These are phyloP conservation scores for Debaryomycetaceae sp. DNA, from an alignment of 1,139 yeast species.

Conservation along the genomic window DNA sequence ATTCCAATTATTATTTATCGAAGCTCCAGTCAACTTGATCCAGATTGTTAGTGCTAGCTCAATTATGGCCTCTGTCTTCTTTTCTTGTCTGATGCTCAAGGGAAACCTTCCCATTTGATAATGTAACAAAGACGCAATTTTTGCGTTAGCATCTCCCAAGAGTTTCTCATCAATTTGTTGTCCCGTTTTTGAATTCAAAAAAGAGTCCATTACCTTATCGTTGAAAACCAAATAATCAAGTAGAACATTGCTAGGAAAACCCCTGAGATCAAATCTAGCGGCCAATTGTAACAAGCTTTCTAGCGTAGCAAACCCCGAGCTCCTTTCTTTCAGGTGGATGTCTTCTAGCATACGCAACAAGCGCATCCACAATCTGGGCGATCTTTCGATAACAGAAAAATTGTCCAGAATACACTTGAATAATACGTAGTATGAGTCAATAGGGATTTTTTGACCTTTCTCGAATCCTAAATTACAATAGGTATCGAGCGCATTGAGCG, in stretches of 20 bases:
- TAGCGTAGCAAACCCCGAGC: constrained; percentile 1
- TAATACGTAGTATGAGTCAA: constrained; percentile 16
- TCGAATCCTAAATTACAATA: constrained; percentile 18
- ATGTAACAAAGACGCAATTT: constrained; percentile 13
- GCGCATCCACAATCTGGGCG: constrained; percentile 14
- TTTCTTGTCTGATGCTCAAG: constrained; percentile 24
- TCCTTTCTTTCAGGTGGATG: neutral
- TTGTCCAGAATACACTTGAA: constrained; percentile 10
- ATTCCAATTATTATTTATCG: constrained; percentile 32
- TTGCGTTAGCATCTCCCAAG: neutral
- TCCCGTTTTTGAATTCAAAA: neutral
- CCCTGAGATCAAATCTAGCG: constrained; percentile 2
- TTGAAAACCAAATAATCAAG: neutral
- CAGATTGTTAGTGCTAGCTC: constrained; percentile 29
- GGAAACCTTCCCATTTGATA: constrained; percentile 38
- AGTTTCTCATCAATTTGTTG: neutral
- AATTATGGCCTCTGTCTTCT: constrained; percentile 17
- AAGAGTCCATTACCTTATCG: neutral
- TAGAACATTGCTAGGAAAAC: neutral
- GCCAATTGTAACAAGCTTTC: neutral
- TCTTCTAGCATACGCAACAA: constrained; percentile 3
- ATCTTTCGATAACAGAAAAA: constrained; percentile 15
- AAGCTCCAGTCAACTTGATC: constrained; percentile 19
- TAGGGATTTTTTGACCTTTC: constrained; percentile 16
- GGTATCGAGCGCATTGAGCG: constrained; percentile 20